These are phyloP conservation scores for Nicotiana noctiflora DNA, from an alignment of 257 asterid genomes.

Conservation along the genomic window DNA sequence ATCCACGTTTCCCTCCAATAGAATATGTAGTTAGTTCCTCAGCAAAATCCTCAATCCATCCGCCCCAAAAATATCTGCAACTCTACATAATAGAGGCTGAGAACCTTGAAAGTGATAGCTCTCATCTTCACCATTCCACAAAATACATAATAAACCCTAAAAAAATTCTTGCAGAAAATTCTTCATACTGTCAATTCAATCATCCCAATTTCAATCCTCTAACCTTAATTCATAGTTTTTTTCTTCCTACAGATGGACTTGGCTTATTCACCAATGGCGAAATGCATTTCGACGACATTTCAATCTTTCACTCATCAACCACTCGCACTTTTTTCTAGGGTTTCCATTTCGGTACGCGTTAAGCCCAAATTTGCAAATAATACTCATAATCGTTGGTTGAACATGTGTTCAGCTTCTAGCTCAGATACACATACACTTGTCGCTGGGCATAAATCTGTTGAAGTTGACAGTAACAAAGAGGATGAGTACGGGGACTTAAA, in stretches of 20 bases:
- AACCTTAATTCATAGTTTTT: neutral
- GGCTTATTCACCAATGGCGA: conserved; percentile 31
- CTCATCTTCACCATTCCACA: neutral
- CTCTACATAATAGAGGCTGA: neutral
- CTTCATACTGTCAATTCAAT: neutral
- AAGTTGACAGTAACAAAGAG: conserved; percentile 30
- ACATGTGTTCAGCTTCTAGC: conserved; percentile 43
- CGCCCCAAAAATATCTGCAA: neutral
- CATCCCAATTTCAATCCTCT: neutral
- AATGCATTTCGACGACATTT: conserved; percentile 48
- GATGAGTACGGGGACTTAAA: conserved; percentile 53
- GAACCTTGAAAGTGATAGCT: neutral
- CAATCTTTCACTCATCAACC: conserved; percentile 34
- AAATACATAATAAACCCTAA: neutral
- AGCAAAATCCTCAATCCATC: neutral
- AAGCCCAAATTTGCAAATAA: conserved; percentile 15
- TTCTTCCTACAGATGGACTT: conserved; percentile 40
- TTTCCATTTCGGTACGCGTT: conserved; percentile 21
- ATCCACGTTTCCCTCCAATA: conserved; percentile 7
- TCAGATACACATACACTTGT: conserved; percentile 63
- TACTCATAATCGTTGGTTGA: conserved; percentile 20
- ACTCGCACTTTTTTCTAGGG: conserved; percentile 28
- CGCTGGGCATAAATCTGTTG: conserved; percentile 35
- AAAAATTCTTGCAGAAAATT: neutral
- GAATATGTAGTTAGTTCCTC: neutral